Conservation (phyloP, 2,329 filamentous ascomycete species). For the Karstenula rhodostoma region DNA sequence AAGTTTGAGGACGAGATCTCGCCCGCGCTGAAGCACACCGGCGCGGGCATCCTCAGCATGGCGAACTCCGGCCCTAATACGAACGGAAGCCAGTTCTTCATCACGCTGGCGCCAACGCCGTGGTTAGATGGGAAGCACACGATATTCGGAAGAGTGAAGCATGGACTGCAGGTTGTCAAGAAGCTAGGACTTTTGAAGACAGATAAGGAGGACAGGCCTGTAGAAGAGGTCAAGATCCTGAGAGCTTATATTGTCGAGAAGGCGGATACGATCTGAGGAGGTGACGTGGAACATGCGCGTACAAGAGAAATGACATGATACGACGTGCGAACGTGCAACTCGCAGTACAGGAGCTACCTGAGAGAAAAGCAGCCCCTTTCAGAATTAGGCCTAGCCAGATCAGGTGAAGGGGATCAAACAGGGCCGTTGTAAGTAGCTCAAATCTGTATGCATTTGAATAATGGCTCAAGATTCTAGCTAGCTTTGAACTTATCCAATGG, state of each 20-base stretch:
- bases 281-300: not conserved
- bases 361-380: not conserved
- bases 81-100: conserved; percentile 95
- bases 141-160: conserved; percentile 91
- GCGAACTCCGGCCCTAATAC: conserved; percentile 93
- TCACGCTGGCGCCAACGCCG: conserved; percentile 91
- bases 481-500: conserved; percentile 18
- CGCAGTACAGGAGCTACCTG: not conserved
- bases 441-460: not conserved
- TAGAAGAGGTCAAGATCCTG: conserved; percentile 82
- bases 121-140: conserved; percentile 98
- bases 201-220: conserved; percentile 78
- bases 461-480: conserved; percentile 1
- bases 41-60: conserved; percentile 94
- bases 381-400: not conserved
- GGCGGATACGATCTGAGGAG: conserved; percentile 50
- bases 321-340: not conserved
- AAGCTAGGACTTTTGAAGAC: conserved; percentile 90
- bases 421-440: not conserved
- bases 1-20: conserved; percentile 94
- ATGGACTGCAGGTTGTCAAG: conserved; percentile 82
- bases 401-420: not conserved
- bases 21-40: conserved; percentile 82
- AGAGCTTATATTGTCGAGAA: conserved; percentile 74
- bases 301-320: not conserved